phyloP scores from a whole-genome alignment of 441 rosid species.

The Eruca vesicaria region DNA sequence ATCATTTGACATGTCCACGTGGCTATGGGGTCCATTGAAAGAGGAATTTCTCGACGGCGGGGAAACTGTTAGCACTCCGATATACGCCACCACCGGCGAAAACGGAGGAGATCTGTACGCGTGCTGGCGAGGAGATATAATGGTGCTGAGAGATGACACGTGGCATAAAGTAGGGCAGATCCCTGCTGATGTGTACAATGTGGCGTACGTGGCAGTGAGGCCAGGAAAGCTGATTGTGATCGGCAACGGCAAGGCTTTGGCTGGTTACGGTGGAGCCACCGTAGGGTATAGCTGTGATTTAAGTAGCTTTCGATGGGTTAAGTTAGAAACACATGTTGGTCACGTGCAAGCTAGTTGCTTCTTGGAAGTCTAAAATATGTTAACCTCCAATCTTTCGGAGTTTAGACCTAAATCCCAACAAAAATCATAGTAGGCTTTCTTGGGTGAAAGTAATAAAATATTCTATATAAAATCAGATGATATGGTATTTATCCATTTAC shows the following conservation, averaged over 20 bases:
- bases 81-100: slow-evolving; percentile 22
- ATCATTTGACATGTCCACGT: slow-evolving; percentile 37
- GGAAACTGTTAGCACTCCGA: slow-evolving; percentile 35
- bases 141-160: slow-evolving; percentile 2
- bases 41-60: slow-evolving; percentile 35
- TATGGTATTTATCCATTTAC: neutral
- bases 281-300: slow-evolving; percentile 41
- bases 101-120: slow-evolving; percentile 34
- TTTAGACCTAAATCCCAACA: slow-evolving; percentile 20
- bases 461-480: neutral
- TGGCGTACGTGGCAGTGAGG: slow-evolving; percentile 38
- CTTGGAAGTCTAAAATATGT: slow-evolving; percentile 43
- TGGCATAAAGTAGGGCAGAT: slow-evolving; percentile 51
- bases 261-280: slow-evolving; percentile 36
- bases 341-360: slow-evolving; percentile 61
- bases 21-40: slow-evolving; percentile 44
- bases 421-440: neutral
- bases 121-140: slow-evolving; percentile 40
- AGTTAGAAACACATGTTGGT: slow-evolving; percentile 39
- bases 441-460: neutral
- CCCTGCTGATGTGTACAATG: slow-evolving; percentile 42
- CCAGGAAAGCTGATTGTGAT: slow-evolving; percentile 48
- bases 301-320: slow-evolving; percentile 42
- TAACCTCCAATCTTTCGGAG: neutral
- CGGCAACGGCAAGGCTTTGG: slow-evolving; percentile 39